phyloP scores from a whole-genome alignment of 768 basidiomycete genomes.

The Pleurotus citrinopileatus region DNA sequence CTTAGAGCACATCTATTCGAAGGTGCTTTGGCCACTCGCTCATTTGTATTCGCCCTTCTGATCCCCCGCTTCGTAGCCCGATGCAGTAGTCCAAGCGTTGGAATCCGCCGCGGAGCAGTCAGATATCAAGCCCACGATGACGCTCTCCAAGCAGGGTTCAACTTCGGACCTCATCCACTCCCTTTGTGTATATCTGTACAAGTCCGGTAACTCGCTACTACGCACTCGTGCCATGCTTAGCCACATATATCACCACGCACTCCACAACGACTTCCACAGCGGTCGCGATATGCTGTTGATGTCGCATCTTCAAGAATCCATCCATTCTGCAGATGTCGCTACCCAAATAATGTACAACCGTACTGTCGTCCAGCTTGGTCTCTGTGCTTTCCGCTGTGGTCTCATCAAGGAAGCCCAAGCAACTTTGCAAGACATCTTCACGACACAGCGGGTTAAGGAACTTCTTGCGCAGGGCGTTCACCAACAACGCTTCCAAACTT shows the following conservation, averaged over 20 bases:
- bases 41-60: slow-evolving; percentile 16
- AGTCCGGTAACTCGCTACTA: slow-evolving; percentile 84
- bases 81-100: slow-evolving; percentile 86
- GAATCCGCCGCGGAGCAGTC: slow-evolving; percentile 65
- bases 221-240: slow-evolving; percentile 96
- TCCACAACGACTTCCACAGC: slow-evolving; percentile 95
- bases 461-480: slow-evolving; percentile 96
- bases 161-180: slow-evolving; percentile 82
- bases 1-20: slow-evolving; percentile 96
- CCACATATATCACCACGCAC: slow-evolving; percentile 96
- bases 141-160: slow-evolving; percentile 49
- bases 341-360: slow-evolving; percentile 99
- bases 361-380: slow-evolving; percentile 93
- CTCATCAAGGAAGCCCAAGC: slow-evolving; percentile 92
- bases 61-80: slow-evolving; percentile 56
- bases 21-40: slow-evolving; percentile 57
- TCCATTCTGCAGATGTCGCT: slow-evolving; percentile 92
- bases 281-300: slow-evolving; percentile 98
- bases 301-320: slow-evolving; percentile 97
- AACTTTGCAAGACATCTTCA: slow-evolving; percentile 92
- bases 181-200: slow-evolving; percentile 91
- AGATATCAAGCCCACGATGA: slow-evolving; percentile 60
- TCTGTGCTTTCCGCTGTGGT: slow-evolving; percentile 95
- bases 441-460: slow-evolving; percentile 96
- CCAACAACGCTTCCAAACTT: slow-evolving; percentile 82